Conservation (phyloP, 371 early-diverging fungal species). For the Actinomucor elegans region DNA sequence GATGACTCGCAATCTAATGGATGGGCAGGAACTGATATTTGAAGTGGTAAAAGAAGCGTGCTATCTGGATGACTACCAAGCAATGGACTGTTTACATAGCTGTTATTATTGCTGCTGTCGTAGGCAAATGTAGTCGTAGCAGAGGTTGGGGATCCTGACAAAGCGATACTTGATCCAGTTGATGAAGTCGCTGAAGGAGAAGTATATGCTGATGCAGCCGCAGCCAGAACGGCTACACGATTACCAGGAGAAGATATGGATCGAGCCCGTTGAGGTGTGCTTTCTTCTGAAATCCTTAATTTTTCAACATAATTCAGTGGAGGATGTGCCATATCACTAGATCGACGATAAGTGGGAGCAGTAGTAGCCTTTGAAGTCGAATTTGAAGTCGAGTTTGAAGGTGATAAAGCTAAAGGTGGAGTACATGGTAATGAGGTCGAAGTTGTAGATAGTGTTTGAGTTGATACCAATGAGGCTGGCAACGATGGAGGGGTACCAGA, state of each 20-base stretch:
- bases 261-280: conserved; percentile 1
- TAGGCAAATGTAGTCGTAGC: no score
- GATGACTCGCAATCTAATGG: conserved; percentile 6
- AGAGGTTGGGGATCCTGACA: not conserved
- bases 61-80: not conserved
- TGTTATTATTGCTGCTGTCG: not conserved
- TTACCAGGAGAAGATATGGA: conserved; percentile 22
- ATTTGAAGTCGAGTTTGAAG: not conserved
- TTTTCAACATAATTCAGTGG: conserved; percentile 14
- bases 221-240: conserved; percentile 3
- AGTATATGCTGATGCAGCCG: not conserved
- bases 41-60: not conserved
- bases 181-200: not conserved
- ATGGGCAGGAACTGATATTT: not conserved
- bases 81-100: not conserved
- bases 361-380: not conserved
- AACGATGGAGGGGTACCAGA: not conserved
- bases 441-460: not conserved
- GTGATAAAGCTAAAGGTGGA: conserved; percentile 11
- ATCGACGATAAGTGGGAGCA: not conserved
- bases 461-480: not conserved
- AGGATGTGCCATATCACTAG: conserved; percentile 14
- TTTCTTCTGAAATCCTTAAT: not conserved
- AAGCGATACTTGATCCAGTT: not conserved
- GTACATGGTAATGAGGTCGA: conserved; percentile 16